phyloP scores from a whole-genome alignment of 2,329 filamentous ascomycete genomes.

The Diaporthe australafricana region DNA sequence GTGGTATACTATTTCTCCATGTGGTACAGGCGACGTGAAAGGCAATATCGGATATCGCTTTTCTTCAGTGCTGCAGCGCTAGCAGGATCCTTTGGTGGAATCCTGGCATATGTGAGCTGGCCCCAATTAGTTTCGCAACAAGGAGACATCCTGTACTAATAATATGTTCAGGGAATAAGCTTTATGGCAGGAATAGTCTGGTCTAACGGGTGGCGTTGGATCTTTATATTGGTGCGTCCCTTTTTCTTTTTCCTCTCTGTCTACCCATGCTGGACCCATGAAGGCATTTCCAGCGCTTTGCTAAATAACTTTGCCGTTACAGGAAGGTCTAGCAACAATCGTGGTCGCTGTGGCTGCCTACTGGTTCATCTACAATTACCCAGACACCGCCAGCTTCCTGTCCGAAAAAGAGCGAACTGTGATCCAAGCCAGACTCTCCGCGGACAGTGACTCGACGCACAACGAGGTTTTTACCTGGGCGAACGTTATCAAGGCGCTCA shows the following conservation, averaged over 20 bases:
- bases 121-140: neutral
- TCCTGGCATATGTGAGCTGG: conserved; percentile 61
- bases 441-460: conserved; percentile 76
- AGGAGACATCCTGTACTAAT: neutral
- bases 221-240: conserved; percentile 69
- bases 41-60: conserved; percentile 65
- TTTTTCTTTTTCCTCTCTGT: no score
- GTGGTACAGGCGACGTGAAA: conserved; percentile 67
- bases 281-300: neutral
- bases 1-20: conserved; percentile 63
- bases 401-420: conserved; percentile 64
- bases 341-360: conserved; percentile 61
- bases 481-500: conserved; percentile 72
- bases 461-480: conserved; percentile 77
- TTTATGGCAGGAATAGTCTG: conserved; percentile 65
- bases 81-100: conserved; percentile 68
- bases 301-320: neutral
- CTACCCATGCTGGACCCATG: no score
- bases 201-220: conserved; percentile 67
- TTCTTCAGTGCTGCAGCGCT: conserved; percentile 67
- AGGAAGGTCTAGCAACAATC: conserved; percentile 68
- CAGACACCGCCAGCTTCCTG: conserved; percentile 68
- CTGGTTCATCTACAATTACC: conserved; percentile 76
- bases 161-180: conserved; percentile 58
- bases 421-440: conserved; percentile 71